These are phyloP conservation scores for Malbranchea zuffiana DNA, from an alignment of 2,329 filamentous ascomycete species.

Conservation along the genomic window DNA sequence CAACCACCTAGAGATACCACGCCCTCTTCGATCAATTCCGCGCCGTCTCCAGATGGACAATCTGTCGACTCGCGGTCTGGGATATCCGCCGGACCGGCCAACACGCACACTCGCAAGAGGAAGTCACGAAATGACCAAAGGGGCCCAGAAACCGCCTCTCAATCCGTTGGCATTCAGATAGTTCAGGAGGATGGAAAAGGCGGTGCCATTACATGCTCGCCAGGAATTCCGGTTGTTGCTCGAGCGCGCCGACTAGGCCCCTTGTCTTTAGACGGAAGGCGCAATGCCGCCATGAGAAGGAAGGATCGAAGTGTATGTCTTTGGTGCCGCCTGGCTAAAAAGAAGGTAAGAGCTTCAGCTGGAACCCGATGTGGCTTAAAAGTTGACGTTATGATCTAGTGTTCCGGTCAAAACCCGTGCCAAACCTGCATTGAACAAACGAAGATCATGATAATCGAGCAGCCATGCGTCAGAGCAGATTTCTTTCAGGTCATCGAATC, in stretches of 20 bases:
- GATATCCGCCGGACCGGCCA: too few species aligned
- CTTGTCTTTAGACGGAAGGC: constrained; percentile 29
- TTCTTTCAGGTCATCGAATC: constrained; percentile 37
- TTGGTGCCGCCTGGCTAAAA: constrained; percentile 35
- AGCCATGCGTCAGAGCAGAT: constrained; percentile 35
- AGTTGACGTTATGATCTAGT: constrained; percentile 21
- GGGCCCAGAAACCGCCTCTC: too few species aligned
- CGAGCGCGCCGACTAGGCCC: constrained; percentile 35
- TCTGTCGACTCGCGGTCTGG: too few species aligned
- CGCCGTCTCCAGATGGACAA: too few species aligned
- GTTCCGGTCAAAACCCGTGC: constrained; percentile 34
- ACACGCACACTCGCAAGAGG: too few species aligned
- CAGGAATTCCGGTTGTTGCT: constrained; percentile 33
- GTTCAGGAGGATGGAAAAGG: constrained; percentile 36
- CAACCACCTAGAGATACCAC: too few species aligned
- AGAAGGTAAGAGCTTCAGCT: constrained; percentile 26
- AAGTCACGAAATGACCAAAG: too few species aligned
- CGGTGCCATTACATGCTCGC: constrained; percentile 30
- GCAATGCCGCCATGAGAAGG: constrained; percentile 32
- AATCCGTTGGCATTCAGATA: too few species aligned
- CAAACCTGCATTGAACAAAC: constrained; percentile 27
- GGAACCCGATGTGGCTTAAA: background rate
- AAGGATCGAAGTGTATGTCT: constrained; percentile 38
- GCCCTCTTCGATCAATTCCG: too few species aligned
- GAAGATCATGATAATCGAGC: constrained; percentile 31